These are phyloP conservation scores for Pythium coloratum DNA, from an alignment of 352 stramenopile genomes.

Conservation along the genomic window DNA sequence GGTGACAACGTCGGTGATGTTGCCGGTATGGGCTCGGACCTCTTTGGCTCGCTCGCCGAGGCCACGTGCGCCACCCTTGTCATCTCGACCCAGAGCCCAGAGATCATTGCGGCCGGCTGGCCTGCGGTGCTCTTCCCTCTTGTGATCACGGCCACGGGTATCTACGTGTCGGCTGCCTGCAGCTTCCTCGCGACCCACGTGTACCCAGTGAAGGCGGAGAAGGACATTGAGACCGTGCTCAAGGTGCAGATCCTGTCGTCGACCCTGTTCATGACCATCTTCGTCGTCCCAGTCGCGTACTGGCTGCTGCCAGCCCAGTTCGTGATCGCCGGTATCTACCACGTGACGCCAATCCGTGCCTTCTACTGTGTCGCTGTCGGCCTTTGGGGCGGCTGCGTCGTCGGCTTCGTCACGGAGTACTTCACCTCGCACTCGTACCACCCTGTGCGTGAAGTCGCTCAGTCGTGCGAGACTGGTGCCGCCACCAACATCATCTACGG, in stretches of 20 bases:
- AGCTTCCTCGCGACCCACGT: constrained; percentile 98
- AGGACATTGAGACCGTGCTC: constrained; percentile 95
- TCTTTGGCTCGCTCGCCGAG: constrained; percentile 99
- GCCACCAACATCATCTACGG: constrained; percentile 99
- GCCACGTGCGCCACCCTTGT: constrained; percentile 98
- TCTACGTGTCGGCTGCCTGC: constrained; percentile 96
- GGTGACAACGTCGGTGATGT: constrained; percentile 99
- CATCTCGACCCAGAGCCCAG: constrained; percentile 92
- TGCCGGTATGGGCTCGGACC: constrained; percentile 99
- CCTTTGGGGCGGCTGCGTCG: constrained; percentile 96
- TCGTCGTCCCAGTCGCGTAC: constrained; percentile 90
- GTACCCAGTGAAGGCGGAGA: constrained; percentile 93
- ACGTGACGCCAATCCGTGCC: constrained; percentile 83
- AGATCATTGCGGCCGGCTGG: constrained; percentile 92
- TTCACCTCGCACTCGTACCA: constrained; percentile 98
- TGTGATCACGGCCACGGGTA: constrained; percentile 95
- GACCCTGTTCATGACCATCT: constrained; percentile 94
- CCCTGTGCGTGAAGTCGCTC: constrained; percentile 95
- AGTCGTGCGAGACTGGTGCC: constrained; percentile 97
- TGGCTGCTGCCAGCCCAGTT: constrained; percentile 93
- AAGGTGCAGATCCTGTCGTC: constrained; percentile 99
- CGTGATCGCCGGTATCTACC: constrained; percentile 70
- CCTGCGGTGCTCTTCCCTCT: constrained; percentile 96
- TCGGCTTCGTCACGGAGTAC: constrained; percentile 99
- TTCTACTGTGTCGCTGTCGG: constrained; percentile 95